These are phyloP conservation scores for Filobasidium wieringae DNA, from an alignment of 768 basidiomycete genomes.

Conservation along the genomic window DNA sequence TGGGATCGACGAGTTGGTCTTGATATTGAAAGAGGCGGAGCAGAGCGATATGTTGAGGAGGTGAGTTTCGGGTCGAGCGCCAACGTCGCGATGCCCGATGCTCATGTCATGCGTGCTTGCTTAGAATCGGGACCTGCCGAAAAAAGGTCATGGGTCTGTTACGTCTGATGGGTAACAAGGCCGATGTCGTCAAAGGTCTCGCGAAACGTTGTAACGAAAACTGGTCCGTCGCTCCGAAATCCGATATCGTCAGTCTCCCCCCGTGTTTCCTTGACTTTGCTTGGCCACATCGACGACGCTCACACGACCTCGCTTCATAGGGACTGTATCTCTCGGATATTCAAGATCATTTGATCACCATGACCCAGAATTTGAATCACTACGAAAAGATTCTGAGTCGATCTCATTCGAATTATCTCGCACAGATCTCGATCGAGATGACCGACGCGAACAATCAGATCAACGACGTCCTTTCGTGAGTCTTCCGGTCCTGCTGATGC, in stretches of 20 bases:
- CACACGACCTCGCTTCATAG: slow-evolving; percentile 40
- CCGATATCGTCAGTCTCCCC: slow-evolving; percentile 63
- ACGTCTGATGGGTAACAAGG: slow-evolving; percentile 96
- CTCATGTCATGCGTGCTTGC: background rate
- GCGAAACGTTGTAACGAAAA: slow-evolving; percentile 90
- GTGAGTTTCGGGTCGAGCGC: slow-evolving; percentile 28
- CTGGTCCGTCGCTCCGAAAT: slow-evolving; percentile 95
- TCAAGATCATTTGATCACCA: slow-evolving; percentile 97
- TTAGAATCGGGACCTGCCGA: slow-evolving; percentile 85
- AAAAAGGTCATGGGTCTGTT: slow-evolving; percentile 99
- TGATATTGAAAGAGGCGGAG: slow-evolving; percentile 89
- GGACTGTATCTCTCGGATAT: slow-evolving; percentile 93
- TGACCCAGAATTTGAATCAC: slow-evolving; percentile 99
- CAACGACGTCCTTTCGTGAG: slow-evolving; percentile 79
- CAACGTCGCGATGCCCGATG: background rate
- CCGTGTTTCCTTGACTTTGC: background rate
- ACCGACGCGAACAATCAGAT: slow-evolving; percentile 99
- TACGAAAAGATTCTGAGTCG: slow-evolving; percentile 99
- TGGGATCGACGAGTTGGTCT: slow-evolving; percentile 91
- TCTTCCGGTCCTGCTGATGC: background rate
- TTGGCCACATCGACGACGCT: background rate
- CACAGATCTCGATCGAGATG: slow-evolving; percentile 99
- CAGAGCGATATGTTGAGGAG: slow-evolving; percentile 94
- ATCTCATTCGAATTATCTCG: slow-evolving; percentile 97
- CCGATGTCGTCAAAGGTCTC: slow-evolving; percentile 95